Evolutionary conservation across 73 alveolate species (phyloP).

Genomic region (Blepharisma japonicum): DNA sequence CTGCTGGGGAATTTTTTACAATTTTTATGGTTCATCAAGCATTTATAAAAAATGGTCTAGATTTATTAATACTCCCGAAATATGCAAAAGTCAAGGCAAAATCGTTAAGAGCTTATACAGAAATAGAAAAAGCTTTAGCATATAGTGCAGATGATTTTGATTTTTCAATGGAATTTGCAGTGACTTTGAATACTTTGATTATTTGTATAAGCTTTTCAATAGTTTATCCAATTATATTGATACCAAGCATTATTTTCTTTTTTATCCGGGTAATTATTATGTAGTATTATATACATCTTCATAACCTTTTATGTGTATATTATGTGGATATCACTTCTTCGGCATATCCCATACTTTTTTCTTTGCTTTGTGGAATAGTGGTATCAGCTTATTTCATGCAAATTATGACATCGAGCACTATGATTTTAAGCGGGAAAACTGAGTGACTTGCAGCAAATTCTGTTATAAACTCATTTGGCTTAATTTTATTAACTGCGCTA

Average conservation of each 20-base stretch:
- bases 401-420: neutral
- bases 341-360: conserved; percentile 10
- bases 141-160: conserved; percentile 1
- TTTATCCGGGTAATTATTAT: neutral
- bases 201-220: neutral
- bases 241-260: conserved; percentile 5
- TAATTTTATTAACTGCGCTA: too few species aligned
- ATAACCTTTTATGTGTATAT: conserved; percentile 3
- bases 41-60: conserved; percentile 17
- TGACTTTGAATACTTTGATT: neutral
- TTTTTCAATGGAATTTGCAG: conserved; percentile 4
- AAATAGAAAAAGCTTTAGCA: conserved; percentile 1
- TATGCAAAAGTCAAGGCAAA: conserved; percentile 10
- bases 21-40: conserved; percentile 14
- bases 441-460: too few species aligned
- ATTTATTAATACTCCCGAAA: neutral
- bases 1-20: conserved; percentile 20
- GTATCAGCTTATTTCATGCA: conserved; percentile 9
- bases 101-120: neutral
- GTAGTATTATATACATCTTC: neutral
- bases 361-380: neutral
- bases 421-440: neutral
- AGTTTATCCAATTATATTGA: neutral
- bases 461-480: too few species aligned
- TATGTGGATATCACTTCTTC: conserved; percentile 16